Evolutionary conservation across 2,329 filamentous ascomycete species (phyloP), one percentile per base, ranked within the genome.

Genomic region (Westerdykella ornata): DNA sequence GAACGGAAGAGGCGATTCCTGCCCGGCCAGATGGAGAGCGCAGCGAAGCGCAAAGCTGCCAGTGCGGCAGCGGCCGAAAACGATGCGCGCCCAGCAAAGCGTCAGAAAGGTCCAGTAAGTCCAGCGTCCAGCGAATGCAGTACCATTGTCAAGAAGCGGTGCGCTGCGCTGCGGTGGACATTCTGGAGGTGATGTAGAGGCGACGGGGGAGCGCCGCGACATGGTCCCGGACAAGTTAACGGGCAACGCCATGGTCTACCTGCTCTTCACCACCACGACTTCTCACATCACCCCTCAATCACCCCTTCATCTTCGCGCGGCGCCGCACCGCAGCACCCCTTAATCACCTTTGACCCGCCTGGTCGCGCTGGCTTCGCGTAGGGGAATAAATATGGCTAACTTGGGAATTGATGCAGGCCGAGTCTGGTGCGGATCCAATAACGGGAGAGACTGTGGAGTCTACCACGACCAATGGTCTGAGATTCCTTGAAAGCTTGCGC

Each of bases 401-500:
- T 33, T 15, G 30, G 13, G n/a, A n/a, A 14, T 14, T 17, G n/a
- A 41, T 54, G 39, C 46, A 67, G 63, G 52, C 44, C 47, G 53
- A 59, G 30, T 9, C 30, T 7, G n/a, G 9, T 36, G 46, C 53
- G 39, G 50, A 53, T 38, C 43, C 30, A 14, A 13, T 51, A 31
- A 48, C 46, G 14, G 44, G 52, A 14, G 84, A 89, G 66, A 81
- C 77, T 13, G 66, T 69, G 40, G 80, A 85, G 60, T 80, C 80
- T 13, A 89, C 85, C 2, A 82, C 81, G 12, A 75, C 81, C 41
- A 77, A 81, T 56, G 88, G 88, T 29, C 68, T 86, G 54, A 77
- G 76, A 51, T 85, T 94, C 57, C 70, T 94, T 34, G 80, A 86
- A 40, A 81, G 82, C 59, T 78, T 94, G 58, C 82, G 82, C 54